Base-by-base conservation (phyloP, 257 asterid genomes). In the Gynochthodes officinalis region DNA sequence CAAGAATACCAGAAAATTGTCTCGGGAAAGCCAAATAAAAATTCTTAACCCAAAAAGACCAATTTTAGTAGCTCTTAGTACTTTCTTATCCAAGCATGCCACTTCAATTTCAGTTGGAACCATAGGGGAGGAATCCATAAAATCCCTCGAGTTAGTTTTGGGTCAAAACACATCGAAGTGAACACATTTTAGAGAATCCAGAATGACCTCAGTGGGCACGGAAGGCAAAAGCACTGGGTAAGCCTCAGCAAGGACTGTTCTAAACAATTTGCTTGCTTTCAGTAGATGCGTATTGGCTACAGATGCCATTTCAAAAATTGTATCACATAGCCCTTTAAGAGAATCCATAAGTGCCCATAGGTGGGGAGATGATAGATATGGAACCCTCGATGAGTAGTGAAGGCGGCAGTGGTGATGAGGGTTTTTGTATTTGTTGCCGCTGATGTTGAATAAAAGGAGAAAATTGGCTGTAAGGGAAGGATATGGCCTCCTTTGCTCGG, bases 241-340 rank as follows among this genome's bases (percentile, higher is more conserved):
- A 67, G 99, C 99, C 82, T 83, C 97, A 65, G 66, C 82, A 5
- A 97, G 97, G 75, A 94, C 96, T 7, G 81, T 89, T 69, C 68
- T 86, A 5, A 85, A 82, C 82, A 94, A 80, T n/a, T 84, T 79
- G 2, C 89, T 96, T 15, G 99, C 97, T 70, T 91, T 94, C 82
- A 82, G 72, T 85, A 94, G 44, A 82, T 91, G 99, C 2, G 89
- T 75, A 73, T 94, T 83, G 32, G 97, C 97, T 42, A 91, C 90
- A 43, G 99, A 89, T 1, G 99, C 99, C 83, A 94, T 89, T 69
- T 94, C 99, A 75, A 87, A 94, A 55, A 91, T 96, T 35, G 86
- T 92, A 75, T 80, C 70, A 19, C 89, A 79, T 13, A 93, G 65
- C 33, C 82, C 86, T 85, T 93, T 96, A 5, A 82, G 88, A 9